Conservation (phyloP, 768 basidiomycete genomes). For the Leccinum uliginosum region DNA sequence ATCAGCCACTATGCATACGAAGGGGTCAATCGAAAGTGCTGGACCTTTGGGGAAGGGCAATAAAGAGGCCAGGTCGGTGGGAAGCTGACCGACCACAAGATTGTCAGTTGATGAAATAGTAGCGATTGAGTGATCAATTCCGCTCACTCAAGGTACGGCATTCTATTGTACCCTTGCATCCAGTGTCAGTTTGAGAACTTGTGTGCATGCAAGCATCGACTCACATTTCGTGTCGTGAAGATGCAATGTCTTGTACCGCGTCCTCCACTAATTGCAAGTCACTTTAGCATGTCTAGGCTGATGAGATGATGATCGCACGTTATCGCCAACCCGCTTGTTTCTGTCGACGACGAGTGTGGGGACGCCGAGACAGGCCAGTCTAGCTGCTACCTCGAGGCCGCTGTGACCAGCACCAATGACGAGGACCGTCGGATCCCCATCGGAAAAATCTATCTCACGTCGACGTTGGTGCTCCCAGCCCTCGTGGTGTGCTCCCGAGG, state of each 20-base stretch:
- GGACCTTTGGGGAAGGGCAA: slow-evolving; percentile 47
- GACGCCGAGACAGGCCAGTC: slow-evolving; percentile 55
- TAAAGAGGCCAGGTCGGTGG: slow-evolving; percentile 51
- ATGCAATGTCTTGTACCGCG: slow-evolving; percentile 51
- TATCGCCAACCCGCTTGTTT: slow-evolving; percentile 48
- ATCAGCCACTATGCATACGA: neutral
- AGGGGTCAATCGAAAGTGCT: neutral
- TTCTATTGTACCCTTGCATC: slow-evolving; percentile 43
- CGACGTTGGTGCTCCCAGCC: slow-evolving; percentile 47
- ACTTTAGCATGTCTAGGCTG: neutral
- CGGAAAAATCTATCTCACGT: slow-evolving; percentile 40
- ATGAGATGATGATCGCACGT: slow-evolving; percentile 8
- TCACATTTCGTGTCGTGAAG: slow-evolving; percentile 50
- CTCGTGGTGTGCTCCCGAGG: slow-evolving; percentile 36
- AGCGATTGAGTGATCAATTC: neutral
- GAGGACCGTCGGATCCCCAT: slow-evolving; percentile 50
- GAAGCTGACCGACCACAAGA: slow-evolving; percentile 33
- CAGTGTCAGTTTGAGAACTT: neutral
- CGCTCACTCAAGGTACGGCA: slow-evolving; percentile 53
- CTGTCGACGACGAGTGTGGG: slow-evolving; percentile 55
- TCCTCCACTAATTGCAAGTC: slow-evolving; percentile 39
- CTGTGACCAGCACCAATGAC: slow-evolving; percentile 65
- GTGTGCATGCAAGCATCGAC: slow-evolving; percentile 17
- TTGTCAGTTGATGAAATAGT: neutral
- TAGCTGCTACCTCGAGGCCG: slow-evolving; percentile 59